These are phyloP conservation scores for Agarophyton chilense DNA, from an alignment of 23 red algal species.

Conservation along the genomic window DNA sequence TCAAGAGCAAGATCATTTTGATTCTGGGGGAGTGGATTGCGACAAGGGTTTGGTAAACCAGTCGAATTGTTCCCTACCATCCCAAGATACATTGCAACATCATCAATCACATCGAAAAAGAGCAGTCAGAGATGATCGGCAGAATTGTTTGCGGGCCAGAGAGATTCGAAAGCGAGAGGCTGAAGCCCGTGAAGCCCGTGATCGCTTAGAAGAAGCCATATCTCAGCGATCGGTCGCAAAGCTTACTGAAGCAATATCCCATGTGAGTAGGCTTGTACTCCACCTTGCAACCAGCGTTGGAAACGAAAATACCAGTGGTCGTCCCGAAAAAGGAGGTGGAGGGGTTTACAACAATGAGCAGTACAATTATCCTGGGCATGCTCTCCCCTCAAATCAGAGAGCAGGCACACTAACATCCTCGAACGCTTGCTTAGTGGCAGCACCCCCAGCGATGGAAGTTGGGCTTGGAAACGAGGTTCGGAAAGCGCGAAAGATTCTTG, in stretches of 20 bases:
- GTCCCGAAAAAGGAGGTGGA: not conserved
- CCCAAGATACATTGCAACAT: not conserved
- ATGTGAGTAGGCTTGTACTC: constrained; percentile 89
- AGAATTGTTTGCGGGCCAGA: constrained; percentile 49
- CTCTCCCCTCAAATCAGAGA: not conserved
- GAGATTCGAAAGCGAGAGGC: constrained; percentile 77
- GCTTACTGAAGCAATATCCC: constrained; percentile 88
- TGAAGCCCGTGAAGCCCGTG: constrained; percentile 81
- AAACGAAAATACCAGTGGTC: constrained; percentile 5
- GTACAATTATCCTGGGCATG: constrained; percentile 18
- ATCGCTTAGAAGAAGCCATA: constrained; percentile 88
- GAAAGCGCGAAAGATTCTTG: constrained; percentile 68
- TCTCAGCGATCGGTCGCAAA: constrained; percentile 75
- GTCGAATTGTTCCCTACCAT: not conserved
- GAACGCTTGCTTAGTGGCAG: not conserved
- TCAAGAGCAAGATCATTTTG: not conserved
- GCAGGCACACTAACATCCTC: not conserved
- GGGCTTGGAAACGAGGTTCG: constrained; percentile 77
- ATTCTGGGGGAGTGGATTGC: not conserved
- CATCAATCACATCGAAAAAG: constrained; percentile 24
- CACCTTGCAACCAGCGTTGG: constrained; percentile 75
- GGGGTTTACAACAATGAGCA: not conserved
- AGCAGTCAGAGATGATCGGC: constrained; percentile 59
- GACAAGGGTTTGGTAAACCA: not conserved
- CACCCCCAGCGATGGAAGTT: constrained; percentile 56